Percentiles rank a stretch among this genome's conserved stretches.
Conservation (phyloP, 352 stramenopile species). For the Peronospora farinosa region DNA sequence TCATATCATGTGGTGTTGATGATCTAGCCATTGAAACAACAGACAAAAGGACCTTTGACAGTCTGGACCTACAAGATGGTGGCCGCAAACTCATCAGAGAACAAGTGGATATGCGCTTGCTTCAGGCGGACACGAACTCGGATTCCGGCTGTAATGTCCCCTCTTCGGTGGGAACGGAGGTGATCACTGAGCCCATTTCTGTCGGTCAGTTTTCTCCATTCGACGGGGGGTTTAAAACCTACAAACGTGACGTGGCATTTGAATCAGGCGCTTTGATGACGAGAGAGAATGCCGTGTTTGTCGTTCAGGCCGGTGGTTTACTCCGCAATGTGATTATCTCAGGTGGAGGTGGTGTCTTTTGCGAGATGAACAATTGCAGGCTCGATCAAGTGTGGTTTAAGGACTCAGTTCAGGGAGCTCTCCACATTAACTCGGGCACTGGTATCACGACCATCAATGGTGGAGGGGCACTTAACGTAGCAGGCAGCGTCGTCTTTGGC, state of each 20-base stretch:
- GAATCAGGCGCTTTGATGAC: slow-evolving; percentile 28
- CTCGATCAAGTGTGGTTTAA: slow-evolving; percentile 58
- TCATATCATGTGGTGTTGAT: slow-evolving; percentile 2
- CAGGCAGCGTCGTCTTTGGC: slow-evolving; percentile 36
- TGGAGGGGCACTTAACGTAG: slow-evolving; percentile 42
- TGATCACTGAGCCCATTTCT: slow-evolving; percentile 21
- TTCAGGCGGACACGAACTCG: slow-evolving; percentile 8
- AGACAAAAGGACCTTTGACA: slow-evolving; percentile 15
- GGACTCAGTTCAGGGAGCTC: slow-evolving; percentile 41
- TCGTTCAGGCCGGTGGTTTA: slow-evolving; percentile 48
- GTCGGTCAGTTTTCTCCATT: slow-evolving; percentile 37
- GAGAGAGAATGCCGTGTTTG: slow-evolving; percentile 47
- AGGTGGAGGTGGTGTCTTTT: slow-evolving; percentile 45
- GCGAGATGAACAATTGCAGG: slow-evolving; percentile 52
- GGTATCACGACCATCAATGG: slow-evolving; percentile 53
- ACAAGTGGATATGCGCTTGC: slow-evolving; percentile 9
- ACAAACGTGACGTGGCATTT: slow-evolving; percentile 48
- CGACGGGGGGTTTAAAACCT: slow-evolving; percentile 56
- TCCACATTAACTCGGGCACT: slow-evolving; percentile 46
- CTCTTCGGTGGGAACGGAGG: slow-evolving; percentile 32
- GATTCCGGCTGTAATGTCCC: slow-evolving; percentile 14
- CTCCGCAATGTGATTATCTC: slow-evolving; percentile 64
- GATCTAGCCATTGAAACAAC: slow-evolving; percentile 7
- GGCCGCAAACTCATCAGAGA: slow-evolving; percentile 12
- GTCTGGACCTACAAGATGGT: slow-evolving; percentile 2